Evolutionary conservation across 2,329 filamentous ascomycete species (phyloP).

Genomic region (Neopestalotiopsis sp.): DNA sequence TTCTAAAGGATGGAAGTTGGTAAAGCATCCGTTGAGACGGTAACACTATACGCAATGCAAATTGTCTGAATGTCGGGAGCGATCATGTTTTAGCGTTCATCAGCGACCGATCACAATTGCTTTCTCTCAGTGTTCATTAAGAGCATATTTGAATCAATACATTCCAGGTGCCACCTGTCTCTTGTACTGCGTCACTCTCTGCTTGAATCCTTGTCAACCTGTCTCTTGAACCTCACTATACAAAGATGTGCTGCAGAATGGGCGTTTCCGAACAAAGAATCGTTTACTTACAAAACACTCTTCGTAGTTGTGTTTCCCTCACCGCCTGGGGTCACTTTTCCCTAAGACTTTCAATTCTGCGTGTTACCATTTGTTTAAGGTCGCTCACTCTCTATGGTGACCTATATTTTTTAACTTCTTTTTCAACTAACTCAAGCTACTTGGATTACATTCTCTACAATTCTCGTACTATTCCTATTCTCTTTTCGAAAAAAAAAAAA

Average conservation of each 20-base stretch:
- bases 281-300: neutral
- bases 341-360: neutral
- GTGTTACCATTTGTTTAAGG: neutral
- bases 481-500: too few species aligned
- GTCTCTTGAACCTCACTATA: neutral
- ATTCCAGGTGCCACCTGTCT: neutral
- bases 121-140: neutral
- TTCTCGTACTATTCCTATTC: neutral
- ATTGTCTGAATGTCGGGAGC: neutral
- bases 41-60: neutral
- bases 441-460: neutral
- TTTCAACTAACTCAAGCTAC: too few species aligned
- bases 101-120: neutral
- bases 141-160: neutral
- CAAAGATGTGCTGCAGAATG: neutral
- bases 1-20: slow-evolving; percentile 38
- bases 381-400: neutral
- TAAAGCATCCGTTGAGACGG: neutral
- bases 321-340: neutral
- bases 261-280: neutral
- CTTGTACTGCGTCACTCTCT: neutral
- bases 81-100: neutral
- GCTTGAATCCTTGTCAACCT: neutral
- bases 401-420: neutral
- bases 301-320: neutral